Evolutionary conservation across 2,329 filamentous ascomycete genomes (phyloP).

Genomic region (Penicillium sp.): DNA sequence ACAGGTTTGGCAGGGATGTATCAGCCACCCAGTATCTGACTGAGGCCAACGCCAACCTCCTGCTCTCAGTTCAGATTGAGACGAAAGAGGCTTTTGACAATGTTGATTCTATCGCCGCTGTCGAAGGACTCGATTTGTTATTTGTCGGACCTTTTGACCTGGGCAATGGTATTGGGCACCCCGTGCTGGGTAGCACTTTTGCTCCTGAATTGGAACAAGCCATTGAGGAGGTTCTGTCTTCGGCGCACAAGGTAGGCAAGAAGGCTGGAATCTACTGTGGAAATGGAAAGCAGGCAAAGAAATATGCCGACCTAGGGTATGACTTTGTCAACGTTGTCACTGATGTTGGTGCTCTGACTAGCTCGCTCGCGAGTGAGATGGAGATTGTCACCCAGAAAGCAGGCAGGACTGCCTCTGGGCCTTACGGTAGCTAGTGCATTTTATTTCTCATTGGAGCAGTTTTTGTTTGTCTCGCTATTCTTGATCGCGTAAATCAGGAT

Average conservation of each 20-base stretch:
- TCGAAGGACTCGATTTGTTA: neutral
- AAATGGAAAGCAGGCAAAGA: neutral
- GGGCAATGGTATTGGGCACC: neutral
- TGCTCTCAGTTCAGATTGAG: neutral
- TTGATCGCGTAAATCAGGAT: neutral
- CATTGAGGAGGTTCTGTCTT: neutral
- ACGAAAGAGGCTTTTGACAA: neutral
- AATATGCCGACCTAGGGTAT: neutral
- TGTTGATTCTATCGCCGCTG: neutral
- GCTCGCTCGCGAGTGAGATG: slow-evolving; percentile 1
- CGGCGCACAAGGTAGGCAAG: neutral
- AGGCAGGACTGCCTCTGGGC: neutral
- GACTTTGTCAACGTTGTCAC: neutral
- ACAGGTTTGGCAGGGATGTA: neutral
- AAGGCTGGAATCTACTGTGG: neutral
- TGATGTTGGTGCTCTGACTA: slow-evolving; percentile 1
- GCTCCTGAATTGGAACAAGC: neutral
- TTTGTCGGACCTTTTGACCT: neutral
- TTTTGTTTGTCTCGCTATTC: neutral
- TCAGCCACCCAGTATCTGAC: neutral
- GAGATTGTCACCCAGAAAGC: neutral
- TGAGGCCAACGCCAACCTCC: neutral
- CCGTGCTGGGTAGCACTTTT: neutral
- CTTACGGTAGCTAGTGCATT: slow-evolving; percentile 3
- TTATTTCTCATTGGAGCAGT: neutral